Conservation (phyloP, 768 basidiomycete species). For the Udeniomyces megalosporus region DNA sequence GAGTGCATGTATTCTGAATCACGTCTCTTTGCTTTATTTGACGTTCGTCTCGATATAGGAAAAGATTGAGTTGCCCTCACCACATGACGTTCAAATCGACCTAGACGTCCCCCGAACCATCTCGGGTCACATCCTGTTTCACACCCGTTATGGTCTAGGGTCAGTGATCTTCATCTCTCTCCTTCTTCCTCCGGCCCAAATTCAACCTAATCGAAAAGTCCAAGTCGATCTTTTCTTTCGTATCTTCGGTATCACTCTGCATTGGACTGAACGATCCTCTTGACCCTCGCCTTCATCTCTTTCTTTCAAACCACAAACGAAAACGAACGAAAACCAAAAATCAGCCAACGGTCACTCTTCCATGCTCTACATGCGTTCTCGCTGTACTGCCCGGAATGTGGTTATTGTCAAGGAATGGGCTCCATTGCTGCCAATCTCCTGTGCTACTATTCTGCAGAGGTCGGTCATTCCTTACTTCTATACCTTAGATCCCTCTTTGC, state of each 20-base stretch:
- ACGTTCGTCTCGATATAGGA: constrained; percentile 28
- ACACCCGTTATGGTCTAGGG: constrained; percentile 91
- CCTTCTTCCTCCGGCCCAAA: not conserved
- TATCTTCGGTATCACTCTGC: too few species aligned
- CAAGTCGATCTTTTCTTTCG: not conserved
- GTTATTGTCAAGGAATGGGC: constrained; percentile 99
- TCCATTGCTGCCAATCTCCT: constrained; percentile 87
- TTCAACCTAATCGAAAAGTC: too few species aligned
- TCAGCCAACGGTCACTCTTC: constrained; percentile 89
- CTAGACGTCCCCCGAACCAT: constrained; percentile 94
- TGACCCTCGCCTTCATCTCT: too few species aligned
- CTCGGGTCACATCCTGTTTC: constrained; percentile 82
- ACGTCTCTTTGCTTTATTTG: not conserved
- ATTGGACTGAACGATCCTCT: too few species aligned
- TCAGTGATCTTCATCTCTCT: constrained; percentile 31
- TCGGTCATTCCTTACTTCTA: constrained; percentile 18
- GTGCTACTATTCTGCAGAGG: constrained; percentile 80
- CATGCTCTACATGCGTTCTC: constrained; percentile 88
- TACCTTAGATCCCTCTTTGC: not conserved
- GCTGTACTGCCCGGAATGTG: constrained; percentile 63
- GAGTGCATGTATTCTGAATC: too few species aligned
- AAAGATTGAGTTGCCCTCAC: constrained; percentile 59
- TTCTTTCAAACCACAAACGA: too few species aligned
- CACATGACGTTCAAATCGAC: constrained; percentile 92
- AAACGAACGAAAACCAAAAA: not conserved